Evolutionary conservation across 805 yeast species (phyloP), one percentile per base, ranked within the genome.

Genomic region (Zygosaccharomyces kombuchaensis): DNA sequence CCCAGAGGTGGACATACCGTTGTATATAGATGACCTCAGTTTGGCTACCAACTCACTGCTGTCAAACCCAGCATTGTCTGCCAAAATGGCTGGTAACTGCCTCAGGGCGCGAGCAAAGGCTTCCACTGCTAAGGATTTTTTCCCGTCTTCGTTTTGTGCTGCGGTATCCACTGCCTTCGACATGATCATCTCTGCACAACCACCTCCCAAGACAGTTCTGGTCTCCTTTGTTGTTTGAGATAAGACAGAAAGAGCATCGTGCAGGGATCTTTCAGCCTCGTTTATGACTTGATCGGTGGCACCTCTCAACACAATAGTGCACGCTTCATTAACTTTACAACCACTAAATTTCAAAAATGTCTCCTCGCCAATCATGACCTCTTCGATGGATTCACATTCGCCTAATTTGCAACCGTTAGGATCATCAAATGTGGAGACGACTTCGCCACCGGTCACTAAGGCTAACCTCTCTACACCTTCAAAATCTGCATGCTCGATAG

Each of bases 401-500:
- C 99, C 99, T 42, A 90, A 70, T 64, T 80, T 84, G 46, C 87
- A 96, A 46, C 77, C 77, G 44, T 86, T 95, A 21, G 98, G 96
- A 55, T 82, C 76, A 63, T 93, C 99, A 65, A 93, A 93, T 1
- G 98, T 91, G 6, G 98, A 89, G 1, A 83, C 96, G 43, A 93
- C 97, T 73, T 93, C 98, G 63, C 96, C 99, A 43, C 99, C 99
- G 9, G 98, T 90, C 26, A 89, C 99, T 34, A 91, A 74, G 2
- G 99, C 96, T 55, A 93, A 77, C 65, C 98, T 82, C 73, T 93
- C 99, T 45, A 93, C 87, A 60, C 98, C 99, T 61, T 87, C 98
- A 59, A 93, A 93, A 68, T 93, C 99, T 12, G 99, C 98, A 64
- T 93, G 99, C 68, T 93, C 99, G 53, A 93, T 88, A 17, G 96